Evolutionary conservation across 495 filamentous ascomycete genomes (phyloP), one percentile per base, ranked within the genome.

Genomic region (Amniculicola lignicola): DNA sequence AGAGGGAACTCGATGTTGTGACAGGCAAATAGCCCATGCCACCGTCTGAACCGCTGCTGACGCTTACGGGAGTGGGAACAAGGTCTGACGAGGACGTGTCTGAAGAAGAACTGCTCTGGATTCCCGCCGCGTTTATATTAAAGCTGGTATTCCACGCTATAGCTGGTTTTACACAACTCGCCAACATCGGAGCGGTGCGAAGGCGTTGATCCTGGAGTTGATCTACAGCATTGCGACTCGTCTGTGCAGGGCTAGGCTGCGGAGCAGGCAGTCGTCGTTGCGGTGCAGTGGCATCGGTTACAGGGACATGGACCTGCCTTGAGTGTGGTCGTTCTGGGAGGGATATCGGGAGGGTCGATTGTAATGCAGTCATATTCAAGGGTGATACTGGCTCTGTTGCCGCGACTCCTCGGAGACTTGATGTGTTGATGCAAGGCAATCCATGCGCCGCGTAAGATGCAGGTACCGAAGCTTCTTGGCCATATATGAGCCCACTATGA

Each of bases 331-430:
- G 36, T 6, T 59, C 44, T 2, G 54, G 45, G 11, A 51, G 15
- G 12, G 54, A 10, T 36, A 52, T 28, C 35, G 65, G 65, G 16
- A 71, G 62, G 1, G 54, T 65, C 23, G 63, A 62, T 18, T 68
- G 56, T 12, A 71, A 33, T 1, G 62, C 61, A 12, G 59, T 57
- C 69, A 72, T 69, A 55, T 61, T 67, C 9, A 72, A 57, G 1
- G 63, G 48, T 12, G 67, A 68, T 14, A 55, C 35, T 14, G 33
- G 12, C 38, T 67, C 67, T 22, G 33, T 54, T 3, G 44, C 55
- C 12, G 63, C 57, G 15, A 50, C 43, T 10, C 52, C 31, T 23
- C 67, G 62, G 27, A 29, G 33, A 36, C 28, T 37, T 12, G 47
- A 21, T 35, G 25, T 46, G 12, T 28, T 22, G 6, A 52, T 16